Conservation (phyloP, 2,329 filamentous ascomycete genomes). For the Dothideomycetes sp. region DNA sequence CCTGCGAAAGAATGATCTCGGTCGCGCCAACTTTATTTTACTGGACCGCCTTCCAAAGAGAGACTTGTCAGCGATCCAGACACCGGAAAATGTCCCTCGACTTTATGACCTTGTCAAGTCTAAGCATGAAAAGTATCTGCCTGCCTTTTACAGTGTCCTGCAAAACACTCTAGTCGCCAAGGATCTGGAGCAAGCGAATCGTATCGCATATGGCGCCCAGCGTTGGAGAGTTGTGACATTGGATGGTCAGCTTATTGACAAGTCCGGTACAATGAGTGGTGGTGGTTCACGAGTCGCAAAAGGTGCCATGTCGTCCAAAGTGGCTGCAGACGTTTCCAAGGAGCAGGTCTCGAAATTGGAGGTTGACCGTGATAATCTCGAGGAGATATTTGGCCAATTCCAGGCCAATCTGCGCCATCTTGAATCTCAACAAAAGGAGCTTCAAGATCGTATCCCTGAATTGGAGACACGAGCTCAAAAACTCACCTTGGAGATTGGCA, state of each 20-base stretch:
- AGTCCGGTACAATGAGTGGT: constrained; percentile 97
- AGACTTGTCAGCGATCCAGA: constrained; percentile 70
- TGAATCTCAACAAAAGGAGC: constrained; percentile 59
- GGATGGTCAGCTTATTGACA: constrained; percentile 91
- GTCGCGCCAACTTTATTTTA: constrained; percentile 92
- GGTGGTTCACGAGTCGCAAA: constrained; percentile 84
- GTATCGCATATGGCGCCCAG: constrained; percentile 87
- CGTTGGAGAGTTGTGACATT: constrained; percentile 95
- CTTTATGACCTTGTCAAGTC: constrained; percentile 87
- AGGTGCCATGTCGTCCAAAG: constrained; percentile 93
- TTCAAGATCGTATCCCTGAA: constrained; percentile 68
- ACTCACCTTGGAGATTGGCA: constrained; percentile 77
- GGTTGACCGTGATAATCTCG: constrained; percentile 71
- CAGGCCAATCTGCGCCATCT: constrained; percentile 75
- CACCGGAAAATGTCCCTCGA: constrained; percentile 82
- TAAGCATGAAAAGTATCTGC: constrained; percentile 75
- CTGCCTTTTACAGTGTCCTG: constrained; percentile 90
- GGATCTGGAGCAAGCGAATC: constrained; percentile 89
- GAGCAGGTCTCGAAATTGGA: constrained; percentile 86
- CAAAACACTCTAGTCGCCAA: constrained; percentile 90
- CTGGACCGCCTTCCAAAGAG: constrained; percentile 74
- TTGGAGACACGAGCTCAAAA: constrained; percentile 90
- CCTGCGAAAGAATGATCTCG: constrained; percentile 91
- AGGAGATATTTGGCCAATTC: constrained; percentile 72
- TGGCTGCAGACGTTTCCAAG: constrained; percentile 74